Evolutionary conservation across 2,329 filamentous ascomycete genomes (phyloP).

Genomic region (Trichoderma afroharzianum): DNA sequence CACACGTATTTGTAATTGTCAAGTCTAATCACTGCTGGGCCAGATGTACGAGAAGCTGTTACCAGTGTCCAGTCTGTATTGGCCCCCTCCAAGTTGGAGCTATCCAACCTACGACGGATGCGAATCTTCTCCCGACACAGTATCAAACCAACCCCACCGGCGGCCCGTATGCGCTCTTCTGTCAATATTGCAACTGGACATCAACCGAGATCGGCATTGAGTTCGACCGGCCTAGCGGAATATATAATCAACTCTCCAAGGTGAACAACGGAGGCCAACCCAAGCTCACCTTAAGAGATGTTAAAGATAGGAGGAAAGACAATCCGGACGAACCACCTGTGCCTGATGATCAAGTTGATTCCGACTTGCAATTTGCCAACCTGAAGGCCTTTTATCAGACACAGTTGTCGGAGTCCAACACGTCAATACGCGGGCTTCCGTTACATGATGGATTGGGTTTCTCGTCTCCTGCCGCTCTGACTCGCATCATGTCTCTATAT

Average conservation of each 20-base stretch:
- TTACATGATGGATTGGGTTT: slow-evolving; percentile 47
- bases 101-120: slow-evolving; percentile 55
- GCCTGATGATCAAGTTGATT: slow-evolving; percentile 49
- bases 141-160: slow-evolving; percentile 29
- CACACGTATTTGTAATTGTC: neutral
- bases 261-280: slow-evolving; percentile 59
- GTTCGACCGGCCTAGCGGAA: slow-evolving; percentile 84
- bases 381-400: slow-evolving; percentile 77
- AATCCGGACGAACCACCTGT: slow-evolving; percentile 36
- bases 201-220: slow-evolving; percentile 85
- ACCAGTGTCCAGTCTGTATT: slow-evolving; percentile 87
- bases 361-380: slow-evolving; percentile 69
- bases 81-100: slow-evolving; percentile 73
- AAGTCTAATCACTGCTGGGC: neutral
- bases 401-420: slow-evolving; percentile 64
- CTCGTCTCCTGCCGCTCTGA: slow-evolving; percentile 74
- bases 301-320: slow-evolving; percentile 51
- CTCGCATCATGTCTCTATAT: slow-evolving; percentile 89
- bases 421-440: slow-evolving; percentile 47
- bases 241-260: slow-evolving; percentile 74
- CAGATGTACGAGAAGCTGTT: slow-evolving; percentile 91
- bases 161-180: slow-evolving; percentile 73
- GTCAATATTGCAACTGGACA: slow-evolving; percentile 90
- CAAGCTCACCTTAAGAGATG: slow-evolving; percentile 48
- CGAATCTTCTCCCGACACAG: slow-evolving; percentile 43